Evolutionary conservation across 768 basidiomycete species (phyloP).

Genomic region (Filobasidium floriforme): DNA sequence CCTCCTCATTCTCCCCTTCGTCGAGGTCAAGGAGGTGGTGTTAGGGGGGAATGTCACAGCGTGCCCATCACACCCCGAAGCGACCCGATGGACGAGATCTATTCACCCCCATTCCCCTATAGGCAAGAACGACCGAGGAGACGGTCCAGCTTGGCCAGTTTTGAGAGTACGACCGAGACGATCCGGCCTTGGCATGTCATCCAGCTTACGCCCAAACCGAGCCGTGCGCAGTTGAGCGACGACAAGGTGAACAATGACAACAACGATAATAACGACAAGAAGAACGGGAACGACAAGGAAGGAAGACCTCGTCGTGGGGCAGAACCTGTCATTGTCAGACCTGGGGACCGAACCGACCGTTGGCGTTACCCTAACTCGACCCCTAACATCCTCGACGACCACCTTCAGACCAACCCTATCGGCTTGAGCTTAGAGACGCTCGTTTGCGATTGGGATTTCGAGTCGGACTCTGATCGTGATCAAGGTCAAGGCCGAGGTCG

Average conservation of each 20-base stretch:
- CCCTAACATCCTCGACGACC: background rate
- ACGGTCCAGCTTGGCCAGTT: constrained; percentile 21
- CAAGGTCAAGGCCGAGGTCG: background rate
- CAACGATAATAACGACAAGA: too few species aligned
- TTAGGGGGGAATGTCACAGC: background rate
- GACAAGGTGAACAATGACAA: background rate
- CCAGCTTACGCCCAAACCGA: constrained; percentile 21
- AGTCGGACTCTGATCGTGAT: background rate
- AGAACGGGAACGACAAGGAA: too few species aligned
- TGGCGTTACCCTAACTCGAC: too few species aligned
- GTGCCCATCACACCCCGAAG: constrained; percentile 1
- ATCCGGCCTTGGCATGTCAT: constrained; percentile 20
- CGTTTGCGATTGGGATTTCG: constrained; percentile 4
- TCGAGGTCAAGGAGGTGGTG: background rate
- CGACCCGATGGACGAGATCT: background rate
- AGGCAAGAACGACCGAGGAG: background rate
- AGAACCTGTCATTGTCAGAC: too few species aligned
- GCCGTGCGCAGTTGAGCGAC: constrained; percentile 13
- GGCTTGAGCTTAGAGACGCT: background rate
- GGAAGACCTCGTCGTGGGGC: too few species aligned
- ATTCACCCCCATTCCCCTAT: background rate
- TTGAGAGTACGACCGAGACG: constrained; percentile 20
- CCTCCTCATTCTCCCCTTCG: background rate
- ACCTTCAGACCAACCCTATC: background rate
- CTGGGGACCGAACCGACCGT: too few species aligned